phyloP scores from a whole-genome alignment of 345 rosid species.

The Rhodomyrtus tomentosa region DNA sequence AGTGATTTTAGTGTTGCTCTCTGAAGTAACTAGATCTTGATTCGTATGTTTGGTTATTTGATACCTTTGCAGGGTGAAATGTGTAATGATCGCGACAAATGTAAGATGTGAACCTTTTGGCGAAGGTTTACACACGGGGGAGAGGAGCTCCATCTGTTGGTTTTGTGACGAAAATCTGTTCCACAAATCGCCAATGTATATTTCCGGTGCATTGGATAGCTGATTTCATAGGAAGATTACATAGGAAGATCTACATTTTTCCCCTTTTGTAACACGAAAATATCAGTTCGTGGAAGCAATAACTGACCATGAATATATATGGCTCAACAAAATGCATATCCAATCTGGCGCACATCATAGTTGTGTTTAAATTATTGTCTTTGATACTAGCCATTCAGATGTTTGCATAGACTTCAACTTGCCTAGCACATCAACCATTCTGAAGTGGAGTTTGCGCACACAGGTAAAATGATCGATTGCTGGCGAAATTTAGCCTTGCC shows the following conservation, averaged over 20 bases:
- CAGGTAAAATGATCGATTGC: background rate
- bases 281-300: background rate
- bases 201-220: background rate
- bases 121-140: background rate
- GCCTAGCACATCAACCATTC: background rate
- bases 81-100: slow-evolving; percentile 32
- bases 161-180: background rate
- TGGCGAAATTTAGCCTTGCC: background rate
- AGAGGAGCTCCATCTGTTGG: background rate
- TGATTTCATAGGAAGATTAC: background rate
- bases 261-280: background rate
- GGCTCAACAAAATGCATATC: background rate
- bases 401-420: background rate
- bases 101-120: slow-evolving; percentile 30
- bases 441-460: background rate
- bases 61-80: slow-evolving; percentile 34
- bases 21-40: background rate
- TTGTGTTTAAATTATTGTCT: background rate
- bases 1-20: background rate
- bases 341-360: background rate
- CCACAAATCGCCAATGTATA: background rate
- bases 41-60: background rate
- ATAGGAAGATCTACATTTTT: background rate
- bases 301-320: background rate
- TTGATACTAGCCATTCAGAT: background rate